phyloP scores from a whole-genome alignment of 2,329 filamentous ascomycete species.

The Trichophyton mentagrophytes region DNA sequence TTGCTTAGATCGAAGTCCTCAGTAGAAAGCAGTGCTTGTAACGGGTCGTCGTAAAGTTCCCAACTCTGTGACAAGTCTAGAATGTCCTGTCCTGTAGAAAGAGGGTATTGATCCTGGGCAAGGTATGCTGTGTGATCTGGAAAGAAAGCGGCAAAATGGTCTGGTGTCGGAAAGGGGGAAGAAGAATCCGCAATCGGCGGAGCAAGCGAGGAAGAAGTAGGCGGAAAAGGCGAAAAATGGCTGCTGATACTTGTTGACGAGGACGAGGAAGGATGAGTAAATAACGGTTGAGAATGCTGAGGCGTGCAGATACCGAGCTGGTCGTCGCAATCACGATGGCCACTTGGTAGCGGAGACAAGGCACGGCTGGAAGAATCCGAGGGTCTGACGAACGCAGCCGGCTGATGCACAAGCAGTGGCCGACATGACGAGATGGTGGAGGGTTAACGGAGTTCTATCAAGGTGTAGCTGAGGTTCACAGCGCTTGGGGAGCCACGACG shows the following conservation, averaged over 20 bases:
- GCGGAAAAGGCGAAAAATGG: too few species aligned
- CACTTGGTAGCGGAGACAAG: not conserved
- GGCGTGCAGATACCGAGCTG: not conserved
- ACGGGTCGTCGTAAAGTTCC: not conserved
- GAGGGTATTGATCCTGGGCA: not conserved
- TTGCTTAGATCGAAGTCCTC: not conserved
- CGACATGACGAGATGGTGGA: slow-evolving; percentile 2
- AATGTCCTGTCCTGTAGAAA: not conserved
- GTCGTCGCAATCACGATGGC: not conserved
- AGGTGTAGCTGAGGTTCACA: not conserved
- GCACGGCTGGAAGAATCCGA: not conserved
- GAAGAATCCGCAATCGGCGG: not conserved
- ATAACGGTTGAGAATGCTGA: not conserved
- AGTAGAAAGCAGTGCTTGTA: not conserved
- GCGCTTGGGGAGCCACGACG: not conserved
- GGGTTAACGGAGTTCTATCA: not conserved
- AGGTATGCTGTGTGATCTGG: not conserved
- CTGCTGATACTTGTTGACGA: not conserved
- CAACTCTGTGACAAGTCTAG: not conserved
- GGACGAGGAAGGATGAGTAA: not conserved
- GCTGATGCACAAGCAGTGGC: not conserved
- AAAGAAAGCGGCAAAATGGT: not conserved
- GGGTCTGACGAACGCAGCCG: not conserved
- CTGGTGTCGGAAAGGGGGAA: not conserved
- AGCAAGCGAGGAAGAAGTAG: not conserved